Conservation (phyloP, 306 rosid species). For the Sphenostylis stenocarpa region DNA sequence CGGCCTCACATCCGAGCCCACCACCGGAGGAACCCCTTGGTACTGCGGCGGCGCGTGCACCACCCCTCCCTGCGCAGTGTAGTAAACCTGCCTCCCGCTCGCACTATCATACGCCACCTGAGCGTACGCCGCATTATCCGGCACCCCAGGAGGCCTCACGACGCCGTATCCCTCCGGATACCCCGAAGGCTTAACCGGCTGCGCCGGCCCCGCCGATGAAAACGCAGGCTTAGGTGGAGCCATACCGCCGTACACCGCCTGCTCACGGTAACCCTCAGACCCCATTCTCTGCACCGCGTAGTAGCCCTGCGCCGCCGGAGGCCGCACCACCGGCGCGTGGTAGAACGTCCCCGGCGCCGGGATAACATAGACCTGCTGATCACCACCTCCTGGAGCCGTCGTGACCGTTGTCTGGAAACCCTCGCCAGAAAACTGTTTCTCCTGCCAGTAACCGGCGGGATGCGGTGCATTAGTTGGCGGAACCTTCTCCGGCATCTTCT, state of each 20-base stretch:
- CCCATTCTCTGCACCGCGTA: conserved; percentile 61
- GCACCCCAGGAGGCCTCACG: conserved; percentile 39
- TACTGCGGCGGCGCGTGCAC: conserved; percentile 44
- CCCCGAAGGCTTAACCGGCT: conserved; percentile 37
- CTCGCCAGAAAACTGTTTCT: conserved; percentile 55
- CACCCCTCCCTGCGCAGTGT: conserved; percentile 57
- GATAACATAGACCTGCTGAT: conserved; percentile 60
- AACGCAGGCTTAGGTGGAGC: conserved; percentile 26
- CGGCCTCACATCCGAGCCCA: conserved; percentile 39
- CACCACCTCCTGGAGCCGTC: conserved; percentile 41
- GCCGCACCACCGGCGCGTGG: conserved; percentile 54
- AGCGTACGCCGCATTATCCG: conserved; percentile 38
- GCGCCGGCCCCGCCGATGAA: conserved; percentile 41
- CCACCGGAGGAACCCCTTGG: conserved; percentile 45
- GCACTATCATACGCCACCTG: conserved; percentile 58
- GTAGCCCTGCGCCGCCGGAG: conserved; percentile 57
- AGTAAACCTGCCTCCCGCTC: conserved; percentile 78
- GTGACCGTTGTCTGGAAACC: conserved; percentile 45
- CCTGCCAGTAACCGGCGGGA: conserved; percentile 57
- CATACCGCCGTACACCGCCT: conserved; percentile 52
- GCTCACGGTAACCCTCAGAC: conserved; percentile 72
- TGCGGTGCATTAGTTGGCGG: conserved; percentile 33
- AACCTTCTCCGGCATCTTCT: conserved; percentile 54
- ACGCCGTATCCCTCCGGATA: conserved; percentile 56
- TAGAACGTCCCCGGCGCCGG: conserved; percentile 53